Evolutionary conservation across 495 filamentous ascomycete species (phyloP).

Genomic region (Rostrohypoxylon terebratum): DNA sequence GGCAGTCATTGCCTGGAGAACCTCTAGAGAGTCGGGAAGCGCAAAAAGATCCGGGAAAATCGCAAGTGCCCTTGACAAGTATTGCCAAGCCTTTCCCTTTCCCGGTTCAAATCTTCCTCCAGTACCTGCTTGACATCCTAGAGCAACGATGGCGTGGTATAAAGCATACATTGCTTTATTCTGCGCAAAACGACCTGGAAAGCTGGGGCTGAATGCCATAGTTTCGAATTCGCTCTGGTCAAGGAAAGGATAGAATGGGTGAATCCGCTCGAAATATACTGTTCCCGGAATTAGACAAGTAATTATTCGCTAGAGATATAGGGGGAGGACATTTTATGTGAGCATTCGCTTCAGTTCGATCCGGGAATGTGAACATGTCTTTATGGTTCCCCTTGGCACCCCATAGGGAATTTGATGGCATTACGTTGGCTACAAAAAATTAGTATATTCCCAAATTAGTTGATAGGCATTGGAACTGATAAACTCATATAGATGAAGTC

Average conservation of each 20-base stretch:
- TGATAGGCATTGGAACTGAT: too few relatives aligned
- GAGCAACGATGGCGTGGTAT: constrained; percentile 54
- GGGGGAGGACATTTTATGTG: constrained; percentile 24
- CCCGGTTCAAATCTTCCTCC: constrained; percentile 53
- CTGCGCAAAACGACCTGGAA: constrained; percentile 37
- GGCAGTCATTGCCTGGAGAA: constrained; percentile 46
- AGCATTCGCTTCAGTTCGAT: constrained; percentile 38
- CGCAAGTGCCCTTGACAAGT: constrained; percentile 40
- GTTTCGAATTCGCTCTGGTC: constrained; percentile 49
- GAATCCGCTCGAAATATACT: constrained; percentile 53
- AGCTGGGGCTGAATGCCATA: constrained; percentile 39
- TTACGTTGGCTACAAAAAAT: constrained; percentile 7
- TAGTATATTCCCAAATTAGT: neutral
- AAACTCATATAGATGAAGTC: neutral
- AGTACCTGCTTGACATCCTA: constrained; percentile 51
- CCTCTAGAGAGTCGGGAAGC: constrained; percentile 24
- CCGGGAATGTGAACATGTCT: constrained; percentile 14
- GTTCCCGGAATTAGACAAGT: neutral
- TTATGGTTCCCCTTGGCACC: constrained; percentile 7
- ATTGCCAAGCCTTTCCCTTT: constrained; percentile 52
- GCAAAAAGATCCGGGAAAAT: constrained; percentile 22
- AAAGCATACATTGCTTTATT: constrained; percentile 42
- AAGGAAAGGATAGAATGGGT: constrained; percentile 54
- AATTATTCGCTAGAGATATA: neutral
- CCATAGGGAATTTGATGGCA: constrained; percentile 4